These are phyloP conservation scores for Metschnikowia similis DNA, from an alignment of 805 yeast species.

Conservation along the genomic window DNA sequence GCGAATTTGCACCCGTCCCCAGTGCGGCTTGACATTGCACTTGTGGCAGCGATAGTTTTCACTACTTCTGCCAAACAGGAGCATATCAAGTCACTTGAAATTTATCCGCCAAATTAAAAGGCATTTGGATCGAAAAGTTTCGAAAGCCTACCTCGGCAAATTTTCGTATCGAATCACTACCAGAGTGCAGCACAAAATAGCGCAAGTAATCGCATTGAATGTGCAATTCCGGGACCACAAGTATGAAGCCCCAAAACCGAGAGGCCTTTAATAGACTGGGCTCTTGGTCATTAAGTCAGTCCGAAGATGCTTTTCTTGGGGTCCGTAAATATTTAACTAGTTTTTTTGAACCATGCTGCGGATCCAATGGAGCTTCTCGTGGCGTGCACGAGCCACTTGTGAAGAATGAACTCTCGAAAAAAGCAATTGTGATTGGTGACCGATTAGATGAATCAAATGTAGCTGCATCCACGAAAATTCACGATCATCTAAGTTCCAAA, in stretches of 20 bases:
- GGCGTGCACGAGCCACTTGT: background rate
- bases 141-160: too few relatives aligned
- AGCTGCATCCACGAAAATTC: background rate
- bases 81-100: background rate
- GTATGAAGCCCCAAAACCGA: background rate
- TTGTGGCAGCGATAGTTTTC: background rate
- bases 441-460: background rate
- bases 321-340: background rate
- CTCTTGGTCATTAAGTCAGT: background rate
- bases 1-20: background rate
- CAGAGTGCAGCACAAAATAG: too few relatives aligned
- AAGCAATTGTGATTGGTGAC: background rate
- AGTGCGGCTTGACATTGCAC: background rate
- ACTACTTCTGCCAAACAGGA: background rate
- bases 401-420: background rate
- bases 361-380: background rate
- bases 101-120: too few relatives aligned
- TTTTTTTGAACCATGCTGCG: background rate
- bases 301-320: background rate
- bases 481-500: too few relatives aligned
- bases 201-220: too few relatives aligned
- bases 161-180: too few relatives aligned
- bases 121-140: too few relatives aligned
- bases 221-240: background rate
- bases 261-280: too few relatives aligned